Conservation (phyloP, 306 rosid species). For the Cucurbita maxima region DNA sequence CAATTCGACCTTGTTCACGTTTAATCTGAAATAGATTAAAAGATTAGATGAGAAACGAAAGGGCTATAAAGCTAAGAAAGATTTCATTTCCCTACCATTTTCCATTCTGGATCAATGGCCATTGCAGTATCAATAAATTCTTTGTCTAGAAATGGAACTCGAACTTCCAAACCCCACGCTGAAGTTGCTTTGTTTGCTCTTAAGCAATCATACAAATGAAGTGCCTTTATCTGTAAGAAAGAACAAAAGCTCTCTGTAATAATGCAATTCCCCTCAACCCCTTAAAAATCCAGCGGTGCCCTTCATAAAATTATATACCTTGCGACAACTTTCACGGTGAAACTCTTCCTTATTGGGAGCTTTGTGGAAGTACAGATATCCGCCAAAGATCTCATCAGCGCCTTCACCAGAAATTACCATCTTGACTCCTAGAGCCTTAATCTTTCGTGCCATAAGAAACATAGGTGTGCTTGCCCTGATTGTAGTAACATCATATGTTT, state of each 20-base stretch:
- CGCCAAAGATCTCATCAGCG: constrained; percentile 90
- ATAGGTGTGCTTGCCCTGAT: constrained; percentile 95
- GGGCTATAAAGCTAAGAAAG: not conserved
- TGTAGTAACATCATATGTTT: constrained; percentile 90
- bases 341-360: constrained; percentile 97
- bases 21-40: constrained; percentile 40
- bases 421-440: constrained; percentile 90
- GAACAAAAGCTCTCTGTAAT: not conserved
- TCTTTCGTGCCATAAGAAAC: constrained; percentile 92
- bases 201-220: constrained; percentile 71
- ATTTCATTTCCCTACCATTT: constrained; percentile 33
- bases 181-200: constrained; percentile 85
- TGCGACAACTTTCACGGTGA: constrained; percentile 83
- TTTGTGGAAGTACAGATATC: constrained; percentile 91
- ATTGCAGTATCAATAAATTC: constrained; percentile 65
- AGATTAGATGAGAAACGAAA: not conserved
- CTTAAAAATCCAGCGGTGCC: not conserved
- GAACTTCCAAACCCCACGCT: constrained; percentile 95
- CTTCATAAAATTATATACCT: constrained; percentile 30
- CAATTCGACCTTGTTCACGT: constrained; percentile 59
- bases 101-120: constrained; percentile 68
- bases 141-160: constrained; percentile 91
- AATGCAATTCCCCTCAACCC: not conserved
- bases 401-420: constrained; percentile 98
- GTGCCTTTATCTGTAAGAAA: constrained; percentile 68